Percentiles rank a stretch among this genome's conserved stretches.
Conservation (phyloP, 2,329 filamentous ascomycete genomes). For the Sporothrix brasiliensis region DNA sequence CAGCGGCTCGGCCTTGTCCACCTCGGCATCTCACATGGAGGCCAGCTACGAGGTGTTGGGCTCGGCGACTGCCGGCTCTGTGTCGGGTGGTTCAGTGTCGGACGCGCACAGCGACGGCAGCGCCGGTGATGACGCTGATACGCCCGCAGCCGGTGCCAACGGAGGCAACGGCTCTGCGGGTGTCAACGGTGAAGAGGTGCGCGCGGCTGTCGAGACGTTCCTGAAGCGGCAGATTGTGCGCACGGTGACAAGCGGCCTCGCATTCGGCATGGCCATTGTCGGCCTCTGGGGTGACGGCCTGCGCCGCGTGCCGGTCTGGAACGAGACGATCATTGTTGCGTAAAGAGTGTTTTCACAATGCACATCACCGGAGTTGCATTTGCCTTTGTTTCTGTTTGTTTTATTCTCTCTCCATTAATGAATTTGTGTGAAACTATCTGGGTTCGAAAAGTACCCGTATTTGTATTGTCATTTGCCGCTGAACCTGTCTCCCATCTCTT, state of each 20-base stretch:
- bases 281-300: constrained; percentile 68
- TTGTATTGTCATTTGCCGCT: neutral
- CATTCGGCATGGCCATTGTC: constrained; percentile 63
- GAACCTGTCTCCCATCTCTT: constrained; percentile 8
- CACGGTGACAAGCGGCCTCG: constrained; percentile 57
- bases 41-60: constrained; percentile 66
- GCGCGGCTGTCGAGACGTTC: constrained; percentile 59
- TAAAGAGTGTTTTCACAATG: neutral
- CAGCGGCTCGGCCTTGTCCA: constrained; percentile 33
- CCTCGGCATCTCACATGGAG: constrained; percentile 57
- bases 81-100: constrained; percentile 31
- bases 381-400: neutral
- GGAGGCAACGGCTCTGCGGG: constrained; percentile 48
- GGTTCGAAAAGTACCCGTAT: neutral
- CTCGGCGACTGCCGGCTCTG: constrained; percentile 41
- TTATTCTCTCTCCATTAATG: neutral
- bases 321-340: constrained; percentile 35
- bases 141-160: constrained; percentile 50
- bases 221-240: constrained; percentile 58
- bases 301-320: constrained; percentile 34
- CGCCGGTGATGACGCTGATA: constrained; percentile 38
- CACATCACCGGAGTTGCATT: neutral
- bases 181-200: constrained; percentile 66
- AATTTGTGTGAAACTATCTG: neutral
- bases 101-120: constrained; percentile 50